Evolutionary conservation across 352 stramenopile species (phyloP), one percentile per base, ranked within the genome.

Genomic region (Globisporangium apiculatum): DNA sequence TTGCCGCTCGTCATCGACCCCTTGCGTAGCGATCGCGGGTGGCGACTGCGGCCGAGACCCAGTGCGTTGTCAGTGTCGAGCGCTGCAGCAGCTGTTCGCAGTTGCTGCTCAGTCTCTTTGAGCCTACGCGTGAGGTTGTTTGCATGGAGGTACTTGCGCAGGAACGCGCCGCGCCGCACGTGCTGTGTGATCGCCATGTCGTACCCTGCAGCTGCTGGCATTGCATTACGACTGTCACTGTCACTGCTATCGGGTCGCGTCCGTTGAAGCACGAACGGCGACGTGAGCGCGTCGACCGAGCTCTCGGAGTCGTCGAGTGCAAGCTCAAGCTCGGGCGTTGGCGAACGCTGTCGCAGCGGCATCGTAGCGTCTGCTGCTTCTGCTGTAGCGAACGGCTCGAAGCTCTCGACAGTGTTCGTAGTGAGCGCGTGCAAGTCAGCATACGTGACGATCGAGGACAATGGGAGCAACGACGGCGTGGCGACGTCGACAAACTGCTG

Each of bases 101-200:
- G 57, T 9, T 69, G 60, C 36, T 82, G 71, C 55, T 89, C 76
- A 0, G 75, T 86, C 45, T 89, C 79, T 47, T 79, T 85, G 45
- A 87, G 66, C 53, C 75, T 85, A 6, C 73, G 73, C n/a, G 71
- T 65, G 58, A 89, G 76, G 53, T 82, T 86, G 53, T 64, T 86
- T 1, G 70, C 66, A 53, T 89, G 75, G 0, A 89, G 63, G 57
- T 87, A 86, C 62, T 86, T 87, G 54, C 76, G 75, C 18, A 89
- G 58, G 45, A 86, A 79, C 7, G 78, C 68, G n/a, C 76, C 69
- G 0, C 76, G 75, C 0, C 85, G 56, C 4, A 89, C 67, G 54
- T 89, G 79, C 35, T 87, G 76, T 0, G 67, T 68, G 50, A 89
- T 78, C 8, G 79, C 75, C 36, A 74, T 77, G 17, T 31, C 24